Percentiles rank a stretch among this genome's conserved stretches.
These are phyloP conservation scores for Scenedesmus sp. DNA, from an alignment of 163 green algal species.

Conservation along the genomic window DNA sequence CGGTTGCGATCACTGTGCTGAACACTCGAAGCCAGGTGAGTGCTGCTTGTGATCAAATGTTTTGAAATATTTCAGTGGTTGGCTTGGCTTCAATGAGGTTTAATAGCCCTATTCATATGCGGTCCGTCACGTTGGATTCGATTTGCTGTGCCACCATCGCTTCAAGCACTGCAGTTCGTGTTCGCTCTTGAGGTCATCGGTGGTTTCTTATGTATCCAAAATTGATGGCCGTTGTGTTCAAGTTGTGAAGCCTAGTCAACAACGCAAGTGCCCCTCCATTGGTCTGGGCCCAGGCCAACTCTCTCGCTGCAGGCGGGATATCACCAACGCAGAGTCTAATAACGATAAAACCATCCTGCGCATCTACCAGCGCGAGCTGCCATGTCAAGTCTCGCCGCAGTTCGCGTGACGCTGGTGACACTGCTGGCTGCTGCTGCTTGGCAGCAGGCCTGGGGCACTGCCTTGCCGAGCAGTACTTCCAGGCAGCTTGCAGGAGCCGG, in stretches of 20 bases:
- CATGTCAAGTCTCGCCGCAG: background rate
- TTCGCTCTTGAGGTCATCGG: background rate
- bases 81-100: no score
- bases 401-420: background rate
- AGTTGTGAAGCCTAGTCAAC: background rate
- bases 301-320: background rate
- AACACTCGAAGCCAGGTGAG: no score
- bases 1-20: no score
- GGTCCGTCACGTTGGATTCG: no score
- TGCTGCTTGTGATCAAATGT: no score
- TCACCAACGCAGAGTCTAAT: background rate
- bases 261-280: background rate
- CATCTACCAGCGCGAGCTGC: background rate
- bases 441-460: background rate
- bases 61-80: no score
- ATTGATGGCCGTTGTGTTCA: background rate
- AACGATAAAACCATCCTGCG: background rate
- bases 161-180: no score
- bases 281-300: background rate
- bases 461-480: background rate
- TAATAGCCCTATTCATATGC: no score
- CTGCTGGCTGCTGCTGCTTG: background rate
- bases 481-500: background rate
- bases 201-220: background rate
- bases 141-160: no score